Evolutionary conservation across 148 eudicot genomes (phyloP).

Genomic region (Nepenthes mirabilis): DNA sequence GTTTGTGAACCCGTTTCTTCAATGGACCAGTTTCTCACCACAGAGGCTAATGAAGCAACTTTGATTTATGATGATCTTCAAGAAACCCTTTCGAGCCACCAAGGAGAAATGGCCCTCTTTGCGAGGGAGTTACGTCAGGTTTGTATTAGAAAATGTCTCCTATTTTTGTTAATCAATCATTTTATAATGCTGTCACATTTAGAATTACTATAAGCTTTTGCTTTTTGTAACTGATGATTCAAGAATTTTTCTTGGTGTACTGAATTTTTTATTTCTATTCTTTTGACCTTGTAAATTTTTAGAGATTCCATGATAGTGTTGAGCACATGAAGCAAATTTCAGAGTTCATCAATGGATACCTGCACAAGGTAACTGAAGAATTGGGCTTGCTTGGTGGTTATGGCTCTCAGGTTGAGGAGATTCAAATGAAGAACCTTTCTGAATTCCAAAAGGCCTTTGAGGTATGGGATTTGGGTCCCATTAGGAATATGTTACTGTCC

Average conservation of each 20-base stretch:
- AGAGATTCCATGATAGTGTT: conserved; percentile 59
- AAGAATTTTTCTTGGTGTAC: not conserved
- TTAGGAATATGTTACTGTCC: not conserved
- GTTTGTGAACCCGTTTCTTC: not conserved
- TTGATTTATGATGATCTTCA: conserved; percentile 79
- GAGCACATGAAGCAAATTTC: conserved; percentile 51
- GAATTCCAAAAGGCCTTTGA: conserved; percentile 74
- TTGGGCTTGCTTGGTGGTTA: conserved; percentile 47
- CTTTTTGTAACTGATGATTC: not conserved
- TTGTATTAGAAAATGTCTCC: conserved; percentile 1
- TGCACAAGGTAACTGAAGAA: conserved; percentile 54
- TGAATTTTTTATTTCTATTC: not conserved
- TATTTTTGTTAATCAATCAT: not conserved
- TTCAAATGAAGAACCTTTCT: conserved; percentile 47
- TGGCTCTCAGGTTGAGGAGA: conserved; percentile 49
- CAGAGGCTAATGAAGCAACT: conserved; percentile 50
- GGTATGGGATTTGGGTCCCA: conserved; percentile 18
- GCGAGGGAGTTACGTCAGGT: conserved; percentile 93
- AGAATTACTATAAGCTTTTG: not conserved
- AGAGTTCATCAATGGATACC: conserved; percentile 39
- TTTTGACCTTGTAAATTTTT: conserved; percentile 11
- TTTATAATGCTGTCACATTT: not conserved
- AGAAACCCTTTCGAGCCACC: conserved; percentile 53
- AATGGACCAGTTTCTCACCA: conserved; percentile 39
- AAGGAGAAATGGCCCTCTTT: conserved; percentile 75